phyloP scores from a whole-genome alignment of 768 basidiomycete genomes.

The Xerocomus brunneocitrinus region DNA sequence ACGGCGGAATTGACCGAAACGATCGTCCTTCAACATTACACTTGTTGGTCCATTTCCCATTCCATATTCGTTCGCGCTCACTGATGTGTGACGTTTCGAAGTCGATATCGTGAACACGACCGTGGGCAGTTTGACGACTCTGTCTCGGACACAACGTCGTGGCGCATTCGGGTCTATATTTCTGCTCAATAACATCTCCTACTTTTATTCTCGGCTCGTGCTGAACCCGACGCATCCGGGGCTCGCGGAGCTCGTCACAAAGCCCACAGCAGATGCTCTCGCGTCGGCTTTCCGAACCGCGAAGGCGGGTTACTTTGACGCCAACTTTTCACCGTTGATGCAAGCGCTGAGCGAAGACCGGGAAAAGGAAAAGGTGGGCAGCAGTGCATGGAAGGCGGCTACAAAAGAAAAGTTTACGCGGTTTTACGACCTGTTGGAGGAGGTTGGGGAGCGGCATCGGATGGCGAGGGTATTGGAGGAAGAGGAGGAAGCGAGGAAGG shows the following conservation, averaged over 20 bases:
- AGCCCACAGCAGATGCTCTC: conserved; percentile 56
- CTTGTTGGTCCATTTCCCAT: conserved; percentile 44
- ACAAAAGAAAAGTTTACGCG: conserved; percentile 80
- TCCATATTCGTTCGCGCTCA: not conserved
- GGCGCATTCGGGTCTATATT: conserved; percentile 71
- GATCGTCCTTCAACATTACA: conserved; percentile 67
- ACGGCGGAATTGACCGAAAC: conserved; percentile 51
- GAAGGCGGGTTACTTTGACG: conserved; percentile 80
- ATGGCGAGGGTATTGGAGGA: conserved; percentile 67
- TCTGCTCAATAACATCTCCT: conserved; percentile 74
- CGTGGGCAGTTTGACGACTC: conserved; percentile 52
- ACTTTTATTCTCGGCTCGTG: conserved; percentile 59
- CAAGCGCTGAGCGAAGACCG: conserved; percentile 51
- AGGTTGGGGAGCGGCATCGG: conserved; percentile 71
- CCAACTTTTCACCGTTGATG: conserved; percentile 76
- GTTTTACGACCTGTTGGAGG: conserved; percentile 79
- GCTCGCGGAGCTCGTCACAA: conserved; percentile 51
- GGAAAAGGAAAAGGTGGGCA: conserved; percentile 42
- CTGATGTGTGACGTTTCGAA: conserved; percentile 23
- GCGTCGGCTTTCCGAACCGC: conserved; percentile 73
- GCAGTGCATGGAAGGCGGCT: conserved; percentile 45
- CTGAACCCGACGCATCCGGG: conserved; percentile 44
- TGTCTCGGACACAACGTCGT: conserved; percentile 59
- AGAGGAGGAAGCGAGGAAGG: conserved; percentile 54
- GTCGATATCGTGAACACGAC: conserved; percentile 73